Conservation (phyloP, 345 rosid genomes). For the Salix viminalis region DNA sequence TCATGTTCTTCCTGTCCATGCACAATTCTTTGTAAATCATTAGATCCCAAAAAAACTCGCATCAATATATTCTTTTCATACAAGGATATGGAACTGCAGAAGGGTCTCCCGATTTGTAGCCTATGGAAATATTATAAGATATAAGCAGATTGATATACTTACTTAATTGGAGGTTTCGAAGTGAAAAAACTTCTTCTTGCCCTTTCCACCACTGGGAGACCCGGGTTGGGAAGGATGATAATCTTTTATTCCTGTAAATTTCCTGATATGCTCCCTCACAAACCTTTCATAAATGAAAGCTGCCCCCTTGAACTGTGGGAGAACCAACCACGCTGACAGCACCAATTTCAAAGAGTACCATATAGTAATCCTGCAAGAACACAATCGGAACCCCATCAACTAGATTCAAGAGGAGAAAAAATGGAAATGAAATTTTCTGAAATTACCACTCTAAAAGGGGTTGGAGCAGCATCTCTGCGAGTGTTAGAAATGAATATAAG, state of each 20-base stretch:
- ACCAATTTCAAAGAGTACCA: constrained; percentile 69
- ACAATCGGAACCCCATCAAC: neutral
- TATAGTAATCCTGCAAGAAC: constrained; percentile 56
- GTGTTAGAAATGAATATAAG: constrained; percentile 70
- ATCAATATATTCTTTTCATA: too few species aligned
- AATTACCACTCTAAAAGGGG: constrained; percentile 58
- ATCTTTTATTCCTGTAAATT: constrained; percentile 20
- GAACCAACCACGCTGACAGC: constrained; percentile 64
- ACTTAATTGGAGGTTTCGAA: constrained; percentile 29
- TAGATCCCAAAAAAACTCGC: neutral
- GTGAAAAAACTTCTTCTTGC: constrained; percentile 28
- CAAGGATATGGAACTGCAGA: neutral
- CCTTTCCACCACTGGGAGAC: constrained; percentile 15
- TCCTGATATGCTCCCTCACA: constrained; percentile 52
- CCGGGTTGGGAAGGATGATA: constrained; percentile 3
- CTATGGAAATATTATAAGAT: neutral
- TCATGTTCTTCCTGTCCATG: constrained; percentile 33
- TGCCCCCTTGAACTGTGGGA: constrained; percentile 71
- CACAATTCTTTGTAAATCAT: neutral
- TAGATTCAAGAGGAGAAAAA: too few species aligned
- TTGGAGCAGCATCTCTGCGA: constrained; percentile 65
- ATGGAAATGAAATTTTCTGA: neutral
- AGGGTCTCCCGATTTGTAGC: neutral
- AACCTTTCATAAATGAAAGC: constrained; percentile 60
- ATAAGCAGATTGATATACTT: neutral